Evolutionary conservation across 164 flowering plant genomes (phyloP).

Genomic region (Kingdonia uniflora): DNA sequence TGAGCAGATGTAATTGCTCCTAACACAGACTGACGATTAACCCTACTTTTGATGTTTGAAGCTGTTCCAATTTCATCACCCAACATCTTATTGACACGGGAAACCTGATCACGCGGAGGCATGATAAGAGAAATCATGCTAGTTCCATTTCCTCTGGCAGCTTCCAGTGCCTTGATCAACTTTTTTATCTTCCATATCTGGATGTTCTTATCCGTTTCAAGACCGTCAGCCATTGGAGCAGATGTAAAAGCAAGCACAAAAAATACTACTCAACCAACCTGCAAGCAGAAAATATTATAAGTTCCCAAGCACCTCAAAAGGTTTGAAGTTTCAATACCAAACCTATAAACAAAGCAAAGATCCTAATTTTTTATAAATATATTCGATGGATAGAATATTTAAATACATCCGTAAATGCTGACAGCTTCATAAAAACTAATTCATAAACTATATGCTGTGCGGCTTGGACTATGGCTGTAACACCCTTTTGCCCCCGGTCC

Average conservation of each 20-base stretch:
- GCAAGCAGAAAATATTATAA: not conserved
- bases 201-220: not conserved
- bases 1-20: slow-evolving; percentile 4
- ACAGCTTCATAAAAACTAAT: too few relatives aligned
- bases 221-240: not conserved
- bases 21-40: slow-evolving; percentile 2
- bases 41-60: slow-evolving; percentile 4
- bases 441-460: too few relatives aligned
- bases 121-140: slow-evolving; percentile 5
- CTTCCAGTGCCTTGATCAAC: slow-evolving; percentile 1
- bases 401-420: too few relatives aligned
- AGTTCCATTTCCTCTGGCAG: slow-evolving; percentile 2
- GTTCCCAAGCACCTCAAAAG: not conserved
- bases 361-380: too few relatives aligned
- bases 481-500: too few relatives aligned
- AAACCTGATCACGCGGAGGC: slow-evolving; percentile 5
- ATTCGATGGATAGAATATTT: too few relatives aligned
- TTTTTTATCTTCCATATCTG: slow-evolving; percentile 4
- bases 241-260: not conserved
- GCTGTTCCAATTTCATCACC: not conserved
- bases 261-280: not conserved
- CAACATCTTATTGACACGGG: slow-evolving; percentile 1
- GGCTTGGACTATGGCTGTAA: too few relatives aligned
- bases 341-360: not conserved
- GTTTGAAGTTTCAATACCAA: not conserved